phyloP scores from a whole-genome alignment of 2,329 filamentous ascomycete genomes.

The Aspergillus latus region DNA sequence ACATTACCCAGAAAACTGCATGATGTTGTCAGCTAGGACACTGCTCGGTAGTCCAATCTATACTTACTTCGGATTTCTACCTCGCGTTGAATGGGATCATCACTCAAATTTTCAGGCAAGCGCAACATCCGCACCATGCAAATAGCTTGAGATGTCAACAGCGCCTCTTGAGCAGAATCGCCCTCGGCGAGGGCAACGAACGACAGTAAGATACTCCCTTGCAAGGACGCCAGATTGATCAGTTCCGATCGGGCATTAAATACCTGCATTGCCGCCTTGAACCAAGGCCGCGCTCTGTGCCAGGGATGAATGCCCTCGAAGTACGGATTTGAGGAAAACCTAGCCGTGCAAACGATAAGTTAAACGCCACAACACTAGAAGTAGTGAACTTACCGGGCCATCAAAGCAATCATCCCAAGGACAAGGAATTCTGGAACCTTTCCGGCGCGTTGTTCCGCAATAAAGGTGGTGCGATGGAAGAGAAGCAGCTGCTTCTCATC shows the following conservation, averaged over 20 bases:
- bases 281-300: slow-evolving; percentile 5
- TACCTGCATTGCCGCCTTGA: not conserved
- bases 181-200: slow-evolving; percentile 5
- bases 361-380: no score
- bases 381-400: not conserved
- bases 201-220: slow-evolving; percentile 1
- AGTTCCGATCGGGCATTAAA: slow-evolving; percentile 3
- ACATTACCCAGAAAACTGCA: slow-evolving; percentile 6
- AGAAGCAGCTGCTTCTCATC: slow-evolving; percentile 10
- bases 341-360: not conserved
- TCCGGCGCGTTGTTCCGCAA: slow-evolving; percentile 2
- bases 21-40: not conserved
- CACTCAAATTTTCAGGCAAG: slow-evolving; percentile 2
- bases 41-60: no score
- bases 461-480: slow-evolving; percentile 4
- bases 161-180: slow-evolving; percentile 5
- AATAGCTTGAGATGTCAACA: slow-evolving; percentile 5
- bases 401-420: slow-evolving; percentile 5
- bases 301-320: slow-evolving; percentile 5
- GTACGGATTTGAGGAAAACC: slow-evolving; percentile 2
- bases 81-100: slow-evolving; percentile 5
- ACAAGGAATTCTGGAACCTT: slow-evolving; percentile 3
- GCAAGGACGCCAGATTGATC: slow-evolving; percentile 3
- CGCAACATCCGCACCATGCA: slow-evolving; percentile 9
- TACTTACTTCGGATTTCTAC: slow-evolving; percentile 8